Evolutionary conservation across 495 filamentous ascomycete species (phyloP), one percentile per base, ranked within the genome.

Genomic region (Peziza echinospora): DNA sequence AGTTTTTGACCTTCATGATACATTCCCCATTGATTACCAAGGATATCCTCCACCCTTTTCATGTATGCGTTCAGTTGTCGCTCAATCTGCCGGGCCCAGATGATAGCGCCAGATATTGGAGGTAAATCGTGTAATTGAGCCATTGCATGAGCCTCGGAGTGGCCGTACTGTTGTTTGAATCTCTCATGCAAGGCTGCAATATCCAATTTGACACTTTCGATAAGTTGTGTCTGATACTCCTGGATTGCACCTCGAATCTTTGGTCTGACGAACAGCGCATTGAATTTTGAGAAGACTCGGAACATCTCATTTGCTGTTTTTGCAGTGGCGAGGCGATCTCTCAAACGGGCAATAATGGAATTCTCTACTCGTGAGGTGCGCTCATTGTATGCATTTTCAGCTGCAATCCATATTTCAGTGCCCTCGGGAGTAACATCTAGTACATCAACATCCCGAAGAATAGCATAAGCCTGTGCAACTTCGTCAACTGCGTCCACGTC

Each of bases 291-390:
- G 60, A 96, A 96, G 41, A 99, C 89, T 28, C 91, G 82, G 61
- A 99, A 99, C 89, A 96, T 99, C 60, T 96, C 89, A 59, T 91
- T 96, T 19, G 89, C 89, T 45, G 78, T 86, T 68, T 86, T 96
- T 10, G 89, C 85, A 2, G 82, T 93, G 2, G 87, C 89, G 44
- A 99, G 68, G 37, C 89, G 80, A 63, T 99, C 89, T 55, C 91
- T 72, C 8, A 99, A 66, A 26, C 86, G 75, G 47, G 89, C 84
- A 60, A 99, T 99, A 60, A 99, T 99, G 9, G 91, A 93, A 59
- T 96, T 99, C 60, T 99, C 89, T 6, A 99, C 89, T 16, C 89
- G 73, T 11, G 89, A 84, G 22, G 89, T 96, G 17, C 89, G 79
- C 57, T 96, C 91, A 53, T 93, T 96, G 65, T 99, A 99, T 21